A percentile compares a stretch with the other conserved stretches of the same genome.
Evolutionary conservation across 345 rosid species (phyloP).

Genomic region (Populus davidiana): DNA sequence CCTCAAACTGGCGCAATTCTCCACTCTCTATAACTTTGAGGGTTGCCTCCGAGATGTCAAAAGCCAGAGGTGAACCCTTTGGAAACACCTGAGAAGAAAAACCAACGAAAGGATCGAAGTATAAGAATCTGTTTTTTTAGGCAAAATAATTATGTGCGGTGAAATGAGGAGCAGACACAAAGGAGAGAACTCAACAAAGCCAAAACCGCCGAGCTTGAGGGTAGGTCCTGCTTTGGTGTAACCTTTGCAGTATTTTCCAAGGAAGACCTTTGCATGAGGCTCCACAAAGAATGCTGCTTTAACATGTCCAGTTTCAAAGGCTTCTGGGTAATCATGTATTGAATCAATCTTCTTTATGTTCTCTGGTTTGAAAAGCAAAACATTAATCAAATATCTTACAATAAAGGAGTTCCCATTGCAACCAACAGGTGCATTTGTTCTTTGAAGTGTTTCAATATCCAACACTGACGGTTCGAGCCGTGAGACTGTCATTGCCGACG

Average conservation of each 20-base stretch:
- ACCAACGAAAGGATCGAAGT: not conserved
- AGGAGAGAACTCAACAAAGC: constrained; percentile 14
- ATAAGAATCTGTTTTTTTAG: too few species aligned
- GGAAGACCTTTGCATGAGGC: constrained; percentile 33
- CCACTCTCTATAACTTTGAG: constrained; percentile 18
- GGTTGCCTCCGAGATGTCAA: constrained; percentile 31
- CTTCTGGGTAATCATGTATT: constrained; percentile 15
- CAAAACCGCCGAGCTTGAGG: constrained; percentile 31
- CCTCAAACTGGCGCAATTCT: constrained; percentile 22
- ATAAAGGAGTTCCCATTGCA: constrained; percentile 33
- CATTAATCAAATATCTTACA: constrained; percentile 18
- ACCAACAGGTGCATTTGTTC: constrained; percentile 18
- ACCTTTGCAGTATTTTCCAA: constrained; percentile 29
- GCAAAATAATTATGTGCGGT: too few species aligned
- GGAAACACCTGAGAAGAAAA: constrained; percentile 20
- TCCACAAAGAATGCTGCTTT: constrained; percentile 28
- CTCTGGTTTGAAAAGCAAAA: constrained; percentile 16
- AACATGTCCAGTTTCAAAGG: constrained; percentile 23
- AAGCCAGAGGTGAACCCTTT: constrained; percentile 25
- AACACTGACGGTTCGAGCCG: not conserved
- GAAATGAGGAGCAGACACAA: too few species aligned
- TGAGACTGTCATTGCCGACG: constrained; percentile 20
- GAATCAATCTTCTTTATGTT: constrained; percentile 21
- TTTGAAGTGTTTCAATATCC: constrained; percentile 16
- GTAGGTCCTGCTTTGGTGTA: constrained; percentile 23